Base-by-base conservation (phyloP, 108 stramenopile genomes). In the Nitzschia inconspicua region DNA sequence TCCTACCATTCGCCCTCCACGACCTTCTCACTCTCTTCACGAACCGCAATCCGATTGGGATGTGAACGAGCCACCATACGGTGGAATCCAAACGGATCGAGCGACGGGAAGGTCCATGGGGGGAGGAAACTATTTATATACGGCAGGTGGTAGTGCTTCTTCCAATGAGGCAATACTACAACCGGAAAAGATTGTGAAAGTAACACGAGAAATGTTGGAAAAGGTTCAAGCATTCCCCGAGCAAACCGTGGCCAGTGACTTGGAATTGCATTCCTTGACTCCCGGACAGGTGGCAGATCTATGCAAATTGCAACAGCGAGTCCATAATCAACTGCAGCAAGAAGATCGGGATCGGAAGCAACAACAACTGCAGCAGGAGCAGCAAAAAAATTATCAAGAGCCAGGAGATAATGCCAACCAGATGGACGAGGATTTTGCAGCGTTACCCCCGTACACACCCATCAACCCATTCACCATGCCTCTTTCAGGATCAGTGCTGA, bases 241-340 rank as follows among this genome's bases (percentile, higher is more conserved):
- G 30, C 31, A 25, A 24, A 63, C 37, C 3, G 7, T 36, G 24
- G 36, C 35, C 20, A 47, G 32, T 25, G 47, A 63, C 18, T 3
- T 37, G 14, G 63, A 65, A 30, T 18, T 65, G 0, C 40, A 26
- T 24, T 51, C 31, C 3, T 7, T 65, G 0, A 65, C 63, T 4
- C 23, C 43, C 13, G 63, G 63, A 23, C 63, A 65, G 35, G 46
- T 65, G 29, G 63, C 53, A 7, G 49, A 54, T 22, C 13, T 65
- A 22, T 41, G 34, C 25, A 32, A 22, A 23, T 2, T 65, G 26
- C 63, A 54, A 24, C 52, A 53, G 4, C 35, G 24, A 24, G n/a
- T n/a, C n/a, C n/a, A 18, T 27, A 19, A 27, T 36, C n/a, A 35
- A 32, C 4, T 50, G 48, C 26, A 48, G 34, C 22, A 34, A 41